Evolutionary conservation across 768 basidiomycete genomes (phyloP), one percentile per base, ranked within the genome.

Genomic region (Xerocomellus chrysenteron): DNA sequence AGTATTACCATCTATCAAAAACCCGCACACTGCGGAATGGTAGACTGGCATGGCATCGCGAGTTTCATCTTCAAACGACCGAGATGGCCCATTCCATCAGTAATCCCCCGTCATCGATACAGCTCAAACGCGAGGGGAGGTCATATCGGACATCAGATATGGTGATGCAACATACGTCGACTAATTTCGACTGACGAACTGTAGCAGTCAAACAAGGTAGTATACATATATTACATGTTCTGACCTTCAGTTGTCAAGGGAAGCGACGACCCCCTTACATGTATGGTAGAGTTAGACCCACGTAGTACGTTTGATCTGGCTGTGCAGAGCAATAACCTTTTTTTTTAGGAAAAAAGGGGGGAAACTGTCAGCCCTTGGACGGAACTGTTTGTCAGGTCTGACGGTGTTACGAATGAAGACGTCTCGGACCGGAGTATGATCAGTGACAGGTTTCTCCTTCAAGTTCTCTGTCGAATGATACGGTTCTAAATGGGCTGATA

Each of bases 31-130:
- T 13, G 14, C 51, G 54, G 50, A 26, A 28, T 24, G 36, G 52
- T n/a, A 40, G 47, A 21, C 41, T 50, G 28, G 45, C 30, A 41
- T 57, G 60, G 50, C 47, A 39, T 37, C 21, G 37, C 41, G 17
- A 44, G 64, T 65, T 66, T 63, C 63, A 66, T 43, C 42, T 56
- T 42, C 19, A n/a, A 32, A 41, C 24, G 47, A 47, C 40, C 45
- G 50, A 48, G 48, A 51, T 47, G 49, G 40, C 24, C n/a, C 16
- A 47, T 39, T 19, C 9, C 13, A 28, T 37, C 54, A 24, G 21
- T 17, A 36, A 16, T 13, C 35, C 28, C 13, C 37, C 61, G 26
- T 30, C 60, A 26, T 36, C 46, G 26, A 46, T 40, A 12, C 24
- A 16, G 53, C 59, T 57, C 52, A 56, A 43, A 56, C 57, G 33